These are phyloP conservation scores for Vanrija sp. DNA, from an alignment of 1,284 basidiomycete species.

Conservation along the genomic window DNA sequence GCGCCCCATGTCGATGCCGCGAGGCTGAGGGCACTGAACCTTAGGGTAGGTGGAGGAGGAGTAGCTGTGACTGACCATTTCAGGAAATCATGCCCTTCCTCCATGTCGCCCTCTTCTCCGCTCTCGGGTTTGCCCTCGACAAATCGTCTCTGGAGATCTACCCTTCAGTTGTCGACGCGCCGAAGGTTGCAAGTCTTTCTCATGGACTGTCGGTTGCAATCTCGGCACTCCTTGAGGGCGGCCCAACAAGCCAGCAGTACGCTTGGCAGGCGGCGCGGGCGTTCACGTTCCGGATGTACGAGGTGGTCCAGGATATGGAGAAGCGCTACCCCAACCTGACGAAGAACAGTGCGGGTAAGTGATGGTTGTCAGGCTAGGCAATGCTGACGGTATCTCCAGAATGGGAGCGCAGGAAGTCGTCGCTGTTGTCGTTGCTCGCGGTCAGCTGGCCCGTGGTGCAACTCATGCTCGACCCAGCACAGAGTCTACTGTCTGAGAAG, in stretches of 20 bases:
- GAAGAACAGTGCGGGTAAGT: conserved; percentile 1
- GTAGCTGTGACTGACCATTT: not conserved
- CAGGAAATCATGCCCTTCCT: conserved; percentile 8
- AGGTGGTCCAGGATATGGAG: not conserved
- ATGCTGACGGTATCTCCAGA: conserved; percentile 2
- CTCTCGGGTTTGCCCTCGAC: conserved; percentile 7
- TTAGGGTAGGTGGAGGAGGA: conserved; percentile 11
- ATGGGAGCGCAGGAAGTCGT: conserved; percentile 24
- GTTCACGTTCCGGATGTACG: conserved; percentile 19
- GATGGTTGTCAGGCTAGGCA: not conserved
- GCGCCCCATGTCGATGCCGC: conserved; percentile 14
- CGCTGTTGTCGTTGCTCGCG: conserved; percentile 21
- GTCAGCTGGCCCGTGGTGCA: conserved; percentile 22
- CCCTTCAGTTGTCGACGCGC: not conserved
- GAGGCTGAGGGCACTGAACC: conserved; percentile 20
- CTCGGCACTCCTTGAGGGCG: conserved; percentile 18
- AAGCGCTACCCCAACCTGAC: too few relatives aligned
- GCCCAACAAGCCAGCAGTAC: conserved; percentile 8
- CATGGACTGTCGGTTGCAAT: conserved; percentile 17
- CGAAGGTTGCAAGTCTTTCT: conserved; percentile 2
- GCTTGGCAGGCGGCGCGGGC: conserved; percentile 18
- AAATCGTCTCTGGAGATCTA: not conserved
- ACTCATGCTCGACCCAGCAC: conserved; percentile 14
- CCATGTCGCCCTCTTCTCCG: conserved; percentile 4
- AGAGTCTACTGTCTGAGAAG: too few relatives aligned